Base-by-base conservation (phyloP, 1,284 basidiomycete genomes). In the Cryptococcus sp. region DNA sequence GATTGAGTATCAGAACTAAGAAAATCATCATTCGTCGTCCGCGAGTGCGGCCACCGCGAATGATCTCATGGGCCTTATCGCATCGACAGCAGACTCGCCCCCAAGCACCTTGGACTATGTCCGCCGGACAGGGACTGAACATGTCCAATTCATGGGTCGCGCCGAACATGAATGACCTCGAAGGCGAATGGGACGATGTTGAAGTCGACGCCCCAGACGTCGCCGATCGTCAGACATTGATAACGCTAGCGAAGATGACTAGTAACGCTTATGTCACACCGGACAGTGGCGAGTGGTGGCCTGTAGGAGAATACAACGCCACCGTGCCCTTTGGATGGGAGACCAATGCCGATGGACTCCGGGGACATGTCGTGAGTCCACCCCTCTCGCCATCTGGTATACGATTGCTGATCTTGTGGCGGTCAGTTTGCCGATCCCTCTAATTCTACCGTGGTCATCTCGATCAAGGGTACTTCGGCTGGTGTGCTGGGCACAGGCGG, bases 391-490 rank as follows among this genome's bases (percentile, higher is more conserved):
- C 41, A 22, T 38, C 20, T 17, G 17, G 3, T 6, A 22, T 40
- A 13, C 11, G 52, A n/a, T 47, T n/a, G 19, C 35, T 19, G 7
- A 45, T 22, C 19, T 22, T n/a, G 3, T 17, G n/a, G 42, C 8
- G 13, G 40, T n/a, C 13, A 77, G 71, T 93, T 93, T 69, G 89
- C 90, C 6, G 83, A 90, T 85, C 23, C 83, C 0, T 88, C 90
- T 72, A 96, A 97, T 72, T 83, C 84, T 38, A 95, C 91, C 0
- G 84, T 98, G 47, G 85, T 97, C 13, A 83, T 98, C 16, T 86
- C 92, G 15, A 89, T 98, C 82, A 99, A 99, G 79, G 95, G 95
- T 42, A 98, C 94, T 1, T 91, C 91, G 11, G 85, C 91, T 0
- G 86, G 85, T 5, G 63, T 90, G 17, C 83, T 95, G 48, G 89